Percentiles rank a stretch among this genome's conserved stretches.
These are phyloP conservation scores for Diaporthe citriasiana DNA, from an alignment of 2,329 filamentous ascomycete genomes.

Conservation along the genomic window DNA sequence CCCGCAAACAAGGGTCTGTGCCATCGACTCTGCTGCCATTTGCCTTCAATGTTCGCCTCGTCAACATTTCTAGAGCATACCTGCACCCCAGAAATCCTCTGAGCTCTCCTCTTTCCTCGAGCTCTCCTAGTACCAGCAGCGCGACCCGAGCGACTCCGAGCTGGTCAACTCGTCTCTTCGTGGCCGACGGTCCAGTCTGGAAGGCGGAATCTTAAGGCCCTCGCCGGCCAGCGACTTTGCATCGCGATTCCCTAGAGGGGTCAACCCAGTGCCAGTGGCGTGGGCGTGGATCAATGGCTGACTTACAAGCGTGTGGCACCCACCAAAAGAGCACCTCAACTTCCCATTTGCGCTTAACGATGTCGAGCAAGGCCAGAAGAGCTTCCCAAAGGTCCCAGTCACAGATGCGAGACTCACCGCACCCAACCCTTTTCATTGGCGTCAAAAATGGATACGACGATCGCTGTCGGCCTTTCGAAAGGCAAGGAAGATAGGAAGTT, in stretches of 20 bases:
- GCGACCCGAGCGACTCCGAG: not conserved
- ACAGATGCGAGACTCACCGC: not conserved
- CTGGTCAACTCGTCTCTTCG: not conserved
- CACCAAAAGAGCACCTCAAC: constrained; percentile 34
- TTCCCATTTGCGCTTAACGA: not conserved
- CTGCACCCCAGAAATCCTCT: not conserved
- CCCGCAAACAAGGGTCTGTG: not conserved
- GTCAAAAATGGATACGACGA: not conserved
- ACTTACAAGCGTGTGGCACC: constrained; percentile 19
- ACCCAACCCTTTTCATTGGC: not conserved
- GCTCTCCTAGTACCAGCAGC: constrained; percentile 4
- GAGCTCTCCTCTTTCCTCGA: not conserved
- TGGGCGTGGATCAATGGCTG: too few species aligned
- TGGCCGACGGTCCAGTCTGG: not conserved
- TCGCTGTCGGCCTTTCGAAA: not conserved
- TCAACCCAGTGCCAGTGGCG: not conserved
- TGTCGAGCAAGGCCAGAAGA: not conserved
- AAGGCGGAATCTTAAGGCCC: not conserved
- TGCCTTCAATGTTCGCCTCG: too few species aligned
- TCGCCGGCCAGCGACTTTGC: not conserved
- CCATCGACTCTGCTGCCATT: not conserved
- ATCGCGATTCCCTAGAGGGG: constrained; percentile 8
- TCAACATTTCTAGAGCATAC: not conserved
- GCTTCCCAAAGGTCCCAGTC: constrained; percentile 29
- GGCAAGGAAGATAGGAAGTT: too few species aligned